These are phyloP conservation scores for Coccomyxa subellipsoidea DNA, from an alignment of 163 green algal species.

Conservation along the genomic window DNA sequence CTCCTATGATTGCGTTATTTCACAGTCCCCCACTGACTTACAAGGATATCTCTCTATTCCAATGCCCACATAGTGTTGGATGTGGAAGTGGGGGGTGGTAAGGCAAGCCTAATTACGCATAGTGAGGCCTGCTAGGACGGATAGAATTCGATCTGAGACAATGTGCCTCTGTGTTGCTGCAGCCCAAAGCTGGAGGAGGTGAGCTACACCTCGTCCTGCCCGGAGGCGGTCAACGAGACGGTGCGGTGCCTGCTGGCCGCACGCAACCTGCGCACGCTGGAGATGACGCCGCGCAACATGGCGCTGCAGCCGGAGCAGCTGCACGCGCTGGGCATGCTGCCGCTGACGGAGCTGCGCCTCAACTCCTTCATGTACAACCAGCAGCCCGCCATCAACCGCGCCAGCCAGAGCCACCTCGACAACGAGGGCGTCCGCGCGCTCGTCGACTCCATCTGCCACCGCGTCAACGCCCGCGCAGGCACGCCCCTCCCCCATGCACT, in stretches of 20 bases:
- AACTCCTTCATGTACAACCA: conserved; percentile 64
- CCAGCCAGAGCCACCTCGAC: conserved; percentile 63
- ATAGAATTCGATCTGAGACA: background rate
- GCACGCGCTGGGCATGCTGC: conserved; percentile 36
- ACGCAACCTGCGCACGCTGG: conserved; percentile 38
- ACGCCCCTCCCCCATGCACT: background rate
- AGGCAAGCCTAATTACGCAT: too few relatives aligned
- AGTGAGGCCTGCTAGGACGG: too few relatives aligned
- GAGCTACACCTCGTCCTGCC: conserved; percentile 38
- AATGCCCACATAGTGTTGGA: too few relatives aligned
- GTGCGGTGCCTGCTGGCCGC: conserved; percentile 41
- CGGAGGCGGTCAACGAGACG: conserved; percentile 43
- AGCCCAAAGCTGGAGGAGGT: conserved; percentile 47
- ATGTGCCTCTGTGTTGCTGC: background rate
- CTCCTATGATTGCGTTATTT: too few relatives aligned
- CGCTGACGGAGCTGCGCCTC: conserved; percentile 53
- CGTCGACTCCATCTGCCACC: conserved; percentile 59
- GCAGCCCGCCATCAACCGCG: conserved; percentile 53
- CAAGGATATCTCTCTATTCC: too few relatives aligned
- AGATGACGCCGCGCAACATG: conserved; percentile 56
- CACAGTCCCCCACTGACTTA: too few relatives aligned
- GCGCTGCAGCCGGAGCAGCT: conserved; percentile 38
- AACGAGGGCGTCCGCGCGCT: conserved; percentile 68
- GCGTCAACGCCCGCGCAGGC: background rate
- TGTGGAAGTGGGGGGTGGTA: too few relatives aligned